A percentile compares a stretch with the other conserved stretches of the same genome.
Conservation (phyloP, 495 filamentous ascomycete species). For the Hypoxylon crocopeplum region DNA sequence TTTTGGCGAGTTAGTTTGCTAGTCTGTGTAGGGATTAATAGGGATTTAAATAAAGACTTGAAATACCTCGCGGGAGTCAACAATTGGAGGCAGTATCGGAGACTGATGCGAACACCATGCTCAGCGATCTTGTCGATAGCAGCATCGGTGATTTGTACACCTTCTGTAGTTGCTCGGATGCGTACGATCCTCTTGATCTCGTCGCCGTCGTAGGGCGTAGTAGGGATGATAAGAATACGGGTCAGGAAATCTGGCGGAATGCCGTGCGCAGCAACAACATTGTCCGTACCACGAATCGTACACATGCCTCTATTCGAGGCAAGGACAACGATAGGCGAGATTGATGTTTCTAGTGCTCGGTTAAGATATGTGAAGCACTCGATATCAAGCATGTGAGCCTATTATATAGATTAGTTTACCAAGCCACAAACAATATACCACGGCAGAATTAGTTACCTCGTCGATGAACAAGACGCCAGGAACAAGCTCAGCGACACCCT, state of each 20-base stretch:
- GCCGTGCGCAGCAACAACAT: conserved; percentile 85
- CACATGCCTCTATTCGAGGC: conserved; percentile 94
- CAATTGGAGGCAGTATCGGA: conserved; percentile 91
- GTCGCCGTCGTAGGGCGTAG: conserved; percentile 78
- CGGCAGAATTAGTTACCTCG: conserved; percentile 67
- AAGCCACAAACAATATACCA: background rate
- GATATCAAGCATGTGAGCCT: conserved; percentile 99
- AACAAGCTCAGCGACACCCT: conserved; percentile 96
- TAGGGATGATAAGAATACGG: conserved; percentile 94
- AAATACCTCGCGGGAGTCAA: conserved; percentile 78
- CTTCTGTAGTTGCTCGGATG: conserved; percentile 81
- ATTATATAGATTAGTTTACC: conserved; percentile 21
- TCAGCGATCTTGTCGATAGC: conserved; percentile 85
- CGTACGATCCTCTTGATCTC: conserved; percentile 91
- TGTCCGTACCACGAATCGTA: conserved; percentile 84
- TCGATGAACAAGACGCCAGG: conserved; percentile 98
- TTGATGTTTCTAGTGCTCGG: conserved; percentile 89
- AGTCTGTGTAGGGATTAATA: background rate
- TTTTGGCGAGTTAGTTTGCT: conserved; percentile 6
- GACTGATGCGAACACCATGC: conserved; percentile 82
- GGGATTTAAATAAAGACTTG: background rate
- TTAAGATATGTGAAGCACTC: conserved; percentile 99
- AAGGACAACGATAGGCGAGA: conserved; percentile 95
- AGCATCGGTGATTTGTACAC: conserved; percentile 76
- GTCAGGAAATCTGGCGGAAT: conserved; percentile 91